Percentiles rank a stretch among this genome's conserved stretches.
Conservation (phyloP, 257 asterid genomes). For the Ligustrum vulgare region DNA sequence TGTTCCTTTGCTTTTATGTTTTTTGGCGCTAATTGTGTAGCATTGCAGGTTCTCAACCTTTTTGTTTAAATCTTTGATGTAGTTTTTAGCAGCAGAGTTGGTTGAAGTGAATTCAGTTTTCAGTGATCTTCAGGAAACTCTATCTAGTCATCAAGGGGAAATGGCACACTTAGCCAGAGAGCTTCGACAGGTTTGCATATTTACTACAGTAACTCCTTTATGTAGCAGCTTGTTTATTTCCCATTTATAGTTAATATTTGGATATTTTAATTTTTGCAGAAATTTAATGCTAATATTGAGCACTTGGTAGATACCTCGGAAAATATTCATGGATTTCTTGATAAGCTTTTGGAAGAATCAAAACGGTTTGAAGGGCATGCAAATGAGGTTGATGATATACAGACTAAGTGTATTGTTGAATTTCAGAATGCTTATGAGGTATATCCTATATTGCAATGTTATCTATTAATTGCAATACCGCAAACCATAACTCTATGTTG, state of each 20-base stretch:
- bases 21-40: conserved; percentile 6
- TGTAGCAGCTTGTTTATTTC: conserved; percentile 1
- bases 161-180: conserved; percentile 71
- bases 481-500: conserved; percentile 3
- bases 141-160: conserved; percentile 69
- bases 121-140: conserved; percentile 55
- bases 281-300: conserved; percentile 51
- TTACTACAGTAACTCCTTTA: conserved; percentile 1
- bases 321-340: conserved; percentile 48
- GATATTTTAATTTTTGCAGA: conserved; percentile 34
- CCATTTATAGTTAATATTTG: conserved; percentile 4
- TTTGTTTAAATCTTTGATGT: conserved; percentile 18
- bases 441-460: conserved; percentile 1
- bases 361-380: conserved; percentile 58
- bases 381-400: conserved; percentile 47
- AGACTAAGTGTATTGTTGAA: conserved; percentile 59
- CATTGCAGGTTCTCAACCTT: conserved; percentile 11
- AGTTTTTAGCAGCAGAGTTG: conserved; percentile 65
- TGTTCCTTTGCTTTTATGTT: neutral
- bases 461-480: neutral
- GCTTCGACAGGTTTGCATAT: conserved; percentile 66
- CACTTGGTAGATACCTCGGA: conserved; percentile 56
- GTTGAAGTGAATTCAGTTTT: conserved; percentile 52
- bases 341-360: conserved; percentile 58
- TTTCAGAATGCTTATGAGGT: conserved; percentile 78